phyloP scores from a whole-genome alignment of 768 basidiomycete genomes.

The Goffeauzyma gilvescens region DNA sequence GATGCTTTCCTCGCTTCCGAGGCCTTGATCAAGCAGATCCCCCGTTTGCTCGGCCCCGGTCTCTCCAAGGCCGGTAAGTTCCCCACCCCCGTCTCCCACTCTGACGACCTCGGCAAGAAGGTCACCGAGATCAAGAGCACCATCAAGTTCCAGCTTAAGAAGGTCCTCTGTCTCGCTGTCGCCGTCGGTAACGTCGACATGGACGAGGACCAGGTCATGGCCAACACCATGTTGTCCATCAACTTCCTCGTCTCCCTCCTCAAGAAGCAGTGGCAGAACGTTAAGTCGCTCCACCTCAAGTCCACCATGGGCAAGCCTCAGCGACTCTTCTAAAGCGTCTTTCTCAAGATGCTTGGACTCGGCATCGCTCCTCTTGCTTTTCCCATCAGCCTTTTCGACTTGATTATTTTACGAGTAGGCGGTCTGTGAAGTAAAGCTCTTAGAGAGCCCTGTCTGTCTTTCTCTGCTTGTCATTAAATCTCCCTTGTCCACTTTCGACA shows the following conservation, averaged over 20 bases:
- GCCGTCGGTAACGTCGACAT: slow-evolving; percentile 95
- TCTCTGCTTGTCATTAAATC: too few relatives aligned
- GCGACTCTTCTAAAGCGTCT: slow-evolving; percentile 58
- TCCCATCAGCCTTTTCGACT: slow-evolving; percentile 3
- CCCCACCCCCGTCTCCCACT: slow-evolving; percentile 86
- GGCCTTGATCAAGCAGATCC: slow-evolving; percentile 96
- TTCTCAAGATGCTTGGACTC: too few relatives aligned
- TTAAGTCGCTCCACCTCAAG: slow-evolving; percentile 97
- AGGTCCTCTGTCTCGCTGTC: slow-evolving; percentile 92
- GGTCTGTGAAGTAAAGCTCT: slow-evolving; percentile 3
- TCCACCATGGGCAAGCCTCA: slow-evolving; percentile 97
- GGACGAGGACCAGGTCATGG: slow-evolving; percentile 90
- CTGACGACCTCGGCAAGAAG: slow-evolving; percentile 77
- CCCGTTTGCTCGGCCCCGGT: slow-evolving; percentile 98
- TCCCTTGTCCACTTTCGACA: too few relatives aligned
- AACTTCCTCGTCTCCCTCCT: slow-evolving; percentile 98
- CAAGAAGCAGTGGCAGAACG: slow-evolving; percentile 76
- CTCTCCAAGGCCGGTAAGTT: slow-evolving; percentile 99
- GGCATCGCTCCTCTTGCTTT: not conserved
- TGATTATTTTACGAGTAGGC: slow-evolving; percentile 15
- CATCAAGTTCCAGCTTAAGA: slow-evolving; percentile 99
- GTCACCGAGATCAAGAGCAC: slow-evolving; percentile 89
- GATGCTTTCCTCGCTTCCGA: slow-evolving; percentile 97
- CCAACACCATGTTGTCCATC: slow-evolving; percentile 96
- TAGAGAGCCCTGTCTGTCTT: too few relatives aligned